Conservation (phyloP, 2,329 filamentous ascomycete species). For the Diplocarpon mali region DNA sequence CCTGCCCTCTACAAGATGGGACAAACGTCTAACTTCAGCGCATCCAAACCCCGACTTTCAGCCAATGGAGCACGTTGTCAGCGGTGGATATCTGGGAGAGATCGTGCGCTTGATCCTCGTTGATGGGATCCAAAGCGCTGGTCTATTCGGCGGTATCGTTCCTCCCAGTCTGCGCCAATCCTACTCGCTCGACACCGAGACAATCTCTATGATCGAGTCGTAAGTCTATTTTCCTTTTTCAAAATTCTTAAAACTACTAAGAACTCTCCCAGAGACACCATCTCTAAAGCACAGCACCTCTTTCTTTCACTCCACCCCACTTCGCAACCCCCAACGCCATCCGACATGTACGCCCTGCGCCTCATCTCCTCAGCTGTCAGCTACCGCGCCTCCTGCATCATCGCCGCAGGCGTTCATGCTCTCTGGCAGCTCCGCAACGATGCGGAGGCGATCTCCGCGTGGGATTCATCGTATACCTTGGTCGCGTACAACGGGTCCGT, state of each 20-base stretch:
- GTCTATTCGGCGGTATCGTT: conserved; percentile 44
- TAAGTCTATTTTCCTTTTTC: no score
- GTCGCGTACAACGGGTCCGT: conserved; percentile 75
- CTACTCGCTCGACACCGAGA: conserved; percentile 51
- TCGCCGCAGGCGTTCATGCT: conserved; percentile 47
- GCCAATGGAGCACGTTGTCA: conserved; percentile 50
- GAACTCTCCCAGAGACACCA: conserved; percentile 10
- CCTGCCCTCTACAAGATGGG: conserved; percentile 51
- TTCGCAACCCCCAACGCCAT: conserved; percentile 31
- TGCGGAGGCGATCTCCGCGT: conserved; percentile 29
- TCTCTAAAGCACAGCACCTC: conserved; percentile 31
- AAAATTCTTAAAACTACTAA: no score
- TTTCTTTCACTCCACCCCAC: conserved; percentile 41
- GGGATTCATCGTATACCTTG: conserved; percentile 35
- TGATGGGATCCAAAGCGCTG: conserved; percentile 45
- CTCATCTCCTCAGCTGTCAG: conserved; percentile 43
- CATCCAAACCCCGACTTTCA: conserved; percentile 50
- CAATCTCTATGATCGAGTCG: conserved; percentile 42
- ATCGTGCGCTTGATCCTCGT: conserved; percentile 46
- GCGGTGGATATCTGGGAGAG: conserved; percentile 57
- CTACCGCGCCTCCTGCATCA: conserved; percentile 45
- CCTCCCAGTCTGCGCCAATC: conserved; percentile 40
- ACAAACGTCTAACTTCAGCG: conserved; percentile 38
- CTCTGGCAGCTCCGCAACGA: conserved; percentile 47
- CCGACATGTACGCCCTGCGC: conserved; percentile 42